A percentile compares a stretch with the other conserved stretches of the same genome.
Evolutionary conservation across 2,329 filamentous ascomycete species (phyloP).

Genomic region (Phoma herbarum): DNA sequence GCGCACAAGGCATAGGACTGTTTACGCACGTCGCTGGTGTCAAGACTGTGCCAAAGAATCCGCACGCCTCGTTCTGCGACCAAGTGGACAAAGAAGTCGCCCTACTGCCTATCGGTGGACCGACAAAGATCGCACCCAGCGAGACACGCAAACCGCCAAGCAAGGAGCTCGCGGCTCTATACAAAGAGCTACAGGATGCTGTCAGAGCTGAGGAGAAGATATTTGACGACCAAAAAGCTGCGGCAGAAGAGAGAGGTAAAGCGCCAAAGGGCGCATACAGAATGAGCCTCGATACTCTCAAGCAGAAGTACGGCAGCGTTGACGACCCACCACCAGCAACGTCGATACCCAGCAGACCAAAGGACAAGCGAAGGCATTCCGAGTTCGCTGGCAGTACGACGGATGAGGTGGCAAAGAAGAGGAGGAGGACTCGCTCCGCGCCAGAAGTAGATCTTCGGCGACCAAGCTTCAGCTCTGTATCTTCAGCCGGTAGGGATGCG

Average conservation of each 20-base stretch:
- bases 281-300: slow-evolving; percentile 5
- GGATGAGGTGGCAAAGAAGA: background rate
- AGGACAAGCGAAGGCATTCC: background rate
- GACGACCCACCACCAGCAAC: background rate
- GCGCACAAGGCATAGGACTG: slow-evolving; percentile 35
- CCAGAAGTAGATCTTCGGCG: background rate
- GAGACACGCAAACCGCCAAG: background rate
- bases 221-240: slow-evolving; percentile 6
- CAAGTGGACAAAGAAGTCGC: slow-evolving; percentile 1
- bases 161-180: background rate
- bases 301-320: slow-evolving; percentile 11
- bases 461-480: background rate
- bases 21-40: slow-evolving; percentile 38
- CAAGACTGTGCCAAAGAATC: slow-evolving; percentile 1
- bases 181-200: slow-evolving; percentile 20
- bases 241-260: background rate
- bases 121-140: background rate
- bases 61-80: background rate
- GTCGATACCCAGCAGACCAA: background rate
- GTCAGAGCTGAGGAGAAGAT: slow-evolving; percentile 16
- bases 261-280: background rate
- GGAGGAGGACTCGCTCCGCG: background rate
- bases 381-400: background rate
- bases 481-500: background rate
- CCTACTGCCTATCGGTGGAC: slow-evolving; percentile 26